phyloP scores from a whole-genome alignment of 495 filamentous ascomycete species.

The Trichoderma orchidacearum region DNA sequence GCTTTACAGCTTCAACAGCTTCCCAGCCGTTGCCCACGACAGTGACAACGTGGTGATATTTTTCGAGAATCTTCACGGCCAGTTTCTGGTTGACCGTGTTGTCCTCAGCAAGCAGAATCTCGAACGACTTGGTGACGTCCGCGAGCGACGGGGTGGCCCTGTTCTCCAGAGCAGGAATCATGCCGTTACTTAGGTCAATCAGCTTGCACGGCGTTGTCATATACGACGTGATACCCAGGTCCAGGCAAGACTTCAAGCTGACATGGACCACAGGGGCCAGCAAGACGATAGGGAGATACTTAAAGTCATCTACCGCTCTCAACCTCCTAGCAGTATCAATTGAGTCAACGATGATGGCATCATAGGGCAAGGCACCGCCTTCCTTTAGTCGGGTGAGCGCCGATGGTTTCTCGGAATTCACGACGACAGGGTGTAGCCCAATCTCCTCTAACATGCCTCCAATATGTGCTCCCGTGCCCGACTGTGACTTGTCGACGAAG shows the following conservation, averaged over 20 bases:
- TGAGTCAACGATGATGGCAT: constrained; percentile 94
- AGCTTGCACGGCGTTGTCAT: constrained; percentile 96
- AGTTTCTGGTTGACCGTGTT: constrained; percentile 96
- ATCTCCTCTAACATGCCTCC: constrained; percentile 66
- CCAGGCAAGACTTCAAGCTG: constrained; percentile 85
- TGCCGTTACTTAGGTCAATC: constrained; percentile 93
- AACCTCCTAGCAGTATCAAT: constrained; percentile 78
- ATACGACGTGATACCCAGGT: constrained; percentile 93
- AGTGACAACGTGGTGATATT: constrained; percentile 93
- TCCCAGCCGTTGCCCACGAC: constrained; percentile 93
- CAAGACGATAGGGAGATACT: constrained; percentile 93
- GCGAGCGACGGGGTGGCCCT: constrained; percentile 82
- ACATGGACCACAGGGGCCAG: constrained; percentile 85
- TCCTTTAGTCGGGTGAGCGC: constrained; percentile 26
- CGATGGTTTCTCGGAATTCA: constrained; percentile 48
- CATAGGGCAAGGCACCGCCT: constrained; percentile 57
- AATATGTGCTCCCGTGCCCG: constrained; percentile 64
- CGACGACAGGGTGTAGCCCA: constrained; percentile 68
- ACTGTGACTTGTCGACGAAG: constrained; percentile 90
- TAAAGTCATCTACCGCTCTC: constrained; percentile 83
- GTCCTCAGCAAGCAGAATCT: constrained; percentile 92
- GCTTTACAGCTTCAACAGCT: constrained; percentile 78
- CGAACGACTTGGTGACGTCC: constrained; percentile 90
- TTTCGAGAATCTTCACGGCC: constrained; percentile 93
- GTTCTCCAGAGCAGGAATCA: constrained; percentile 95